A percentile compares a stretch with the other conserved stretches of the same genome.
These are phyloP conservation scores for Fusarium brachygibbosum DNA, from an alignment of 2,329 filamentous ascomycete genomes.

Conservation along the genomic window DNA sequence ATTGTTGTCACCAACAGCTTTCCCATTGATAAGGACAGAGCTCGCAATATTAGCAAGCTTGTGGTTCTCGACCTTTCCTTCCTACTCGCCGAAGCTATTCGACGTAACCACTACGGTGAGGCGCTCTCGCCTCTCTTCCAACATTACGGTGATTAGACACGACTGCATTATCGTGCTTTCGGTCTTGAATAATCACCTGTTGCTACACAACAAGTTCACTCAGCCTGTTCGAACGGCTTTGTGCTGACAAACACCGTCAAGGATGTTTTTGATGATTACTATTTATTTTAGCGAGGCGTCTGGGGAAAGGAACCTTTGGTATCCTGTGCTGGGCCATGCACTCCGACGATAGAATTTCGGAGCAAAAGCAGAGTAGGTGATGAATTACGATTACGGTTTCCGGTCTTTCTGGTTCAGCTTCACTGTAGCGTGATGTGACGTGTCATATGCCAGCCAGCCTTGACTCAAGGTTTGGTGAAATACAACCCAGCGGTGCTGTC, in stretches of 20 bases:
- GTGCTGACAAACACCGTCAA: conserved; percentile 38
- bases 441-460: conserved; percentile 11
- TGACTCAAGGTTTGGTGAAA: conserved; percentile 14
- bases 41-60: conserved; percentile 81
- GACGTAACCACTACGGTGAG: conserved; percentile 96
- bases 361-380: conserved; percentile 47
- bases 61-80: conserved; percentile 90
- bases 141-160: conserved; percentile 68
- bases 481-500: conserved; percentile 78
- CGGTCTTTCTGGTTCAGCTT: conserved; percentile 27
- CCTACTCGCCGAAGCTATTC: conserved; percentile 90
- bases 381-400: conserved; percentile 44
- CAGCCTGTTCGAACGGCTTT: conserved; percentile 15
- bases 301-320: conserved; percentile 46
- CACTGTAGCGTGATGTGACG: conserved; percentile 22
- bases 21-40: conserved; percentile 83
- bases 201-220: conserved; percentile 23
- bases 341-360: conserved; percentile 27
- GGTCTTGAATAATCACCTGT: conserved; percentile 21
- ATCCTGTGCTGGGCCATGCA: conserved; percentile 33
- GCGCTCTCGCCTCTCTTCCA: conserved; percentile 79
- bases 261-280: conserved; percentile 34
- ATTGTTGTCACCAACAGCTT: conserved; percentile 98
- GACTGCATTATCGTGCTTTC: conserved; percentile 10
- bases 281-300: conserved; percentile 56